These are phyloP conservation scores for Gillenia trifoliata DNA, from an alignment of 306 rosid genomes.

Conservation along the genomic window DNA sequence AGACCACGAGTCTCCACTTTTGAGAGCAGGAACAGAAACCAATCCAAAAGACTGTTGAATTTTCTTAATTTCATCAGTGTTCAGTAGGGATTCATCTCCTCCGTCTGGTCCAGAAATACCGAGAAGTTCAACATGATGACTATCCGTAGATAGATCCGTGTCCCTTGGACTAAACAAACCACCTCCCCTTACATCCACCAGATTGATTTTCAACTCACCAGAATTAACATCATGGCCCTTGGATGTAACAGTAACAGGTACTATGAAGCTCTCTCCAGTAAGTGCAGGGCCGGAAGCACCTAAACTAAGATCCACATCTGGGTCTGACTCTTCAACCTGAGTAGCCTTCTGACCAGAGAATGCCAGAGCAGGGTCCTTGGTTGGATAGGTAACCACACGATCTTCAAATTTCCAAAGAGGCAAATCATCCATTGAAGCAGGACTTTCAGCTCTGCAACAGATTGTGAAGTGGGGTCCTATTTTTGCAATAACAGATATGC, in stretches of 20 bases:
- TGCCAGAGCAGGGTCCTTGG: slow-evolving; percentile 81
- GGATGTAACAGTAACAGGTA: slow-evolving; percentile 72
- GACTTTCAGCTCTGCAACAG: slow-evolving; percentile 96
- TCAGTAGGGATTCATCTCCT: slow-evolving; percentile 52
- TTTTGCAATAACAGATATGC: slow-evolving; percentile 74
- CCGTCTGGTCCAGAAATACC: slow-evolving; percentile 77
- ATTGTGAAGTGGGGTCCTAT: slow-evolving; percentile 76
- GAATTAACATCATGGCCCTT: slow-evolving; percentile 71
- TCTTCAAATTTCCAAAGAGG: slow-evolving; percentile 83
- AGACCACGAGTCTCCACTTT: slow-evolving; percentile 78
- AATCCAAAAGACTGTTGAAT: slow-evolving; percentile 81
- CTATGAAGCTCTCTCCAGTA: slow-evolving; percentile 77
- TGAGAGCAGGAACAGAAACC: slow-evolving; percentile 75
- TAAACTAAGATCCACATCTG: slow-evolving; percentile 74
- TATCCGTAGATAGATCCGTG: slow-evolving; percentile 48
- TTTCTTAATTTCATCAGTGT: slow-evolving; percentile 61
- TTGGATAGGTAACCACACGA: slow-evolving; percentile 53
- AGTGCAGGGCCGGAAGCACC: slow-evolving; percentile 79
- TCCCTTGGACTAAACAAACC: slow-evolving; percentile 95
- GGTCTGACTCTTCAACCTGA: slow-evolving; percentile 88
- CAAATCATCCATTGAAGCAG: slow-evolving; percentile 82
- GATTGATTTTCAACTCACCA: slow-evolving; percentile 94
- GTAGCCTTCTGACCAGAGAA: slow-evolving; percentile 75
- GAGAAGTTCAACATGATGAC: slow-evolving; percentile 86
- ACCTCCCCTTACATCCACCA: slow-evolving; percentile 90